phyloP scores from a whole-genome alignment of 2,329 filamentous ascomycete genomes.

The Curvularia spicifera region DNA sequence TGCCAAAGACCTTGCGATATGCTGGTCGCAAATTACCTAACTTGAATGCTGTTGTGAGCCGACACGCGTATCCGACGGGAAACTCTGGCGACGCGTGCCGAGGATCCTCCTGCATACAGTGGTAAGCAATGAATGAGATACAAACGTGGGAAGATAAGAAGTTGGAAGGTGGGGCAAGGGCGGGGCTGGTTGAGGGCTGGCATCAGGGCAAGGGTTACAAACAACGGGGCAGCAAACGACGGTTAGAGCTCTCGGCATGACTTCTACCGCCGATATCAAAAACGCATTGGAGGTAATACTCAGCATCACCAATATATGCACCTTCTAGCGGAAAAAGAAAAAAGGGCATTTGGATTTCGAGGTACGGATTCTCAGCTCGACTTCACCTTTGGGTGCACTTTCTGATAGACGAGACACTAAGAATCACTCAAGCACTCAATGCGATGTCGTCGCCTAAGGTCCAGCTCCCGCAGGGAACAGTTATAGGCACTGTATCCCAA shows the following conservation, averaged over 20 bases:
- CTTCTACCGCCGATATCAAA: background rate
- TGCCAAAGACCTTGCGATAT: no score
- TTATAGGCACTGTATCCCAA: conserved; percentile 14
- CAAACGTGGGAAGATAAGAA: background rate
- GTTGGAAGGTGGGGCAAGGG: background rate
- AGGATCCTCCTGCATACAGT: no score
- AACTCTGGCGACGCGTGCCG: background rate
- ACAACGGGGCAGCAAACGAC: no score
- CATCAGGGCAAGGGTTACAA: background rate
- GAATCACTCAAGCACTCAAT: background rate
- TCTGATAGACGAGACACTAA: background rate
- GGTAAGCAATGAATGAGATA: background rate
- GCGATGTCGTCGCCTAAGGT: conserved; percentile 11
- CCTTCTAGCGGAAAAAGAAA: background rate
- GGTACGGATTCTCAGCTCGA: background rate
- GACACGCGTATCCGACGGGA: background rate
- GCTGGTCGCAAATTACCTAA: background rate
- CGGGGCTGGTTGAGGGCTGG: background rate
- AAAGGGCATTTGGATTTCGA: background rate
- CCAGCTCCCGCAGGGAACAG: conserved; percentile 19
- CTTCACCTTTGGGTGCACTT: background rate
- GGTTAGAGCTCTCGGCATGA: background rate
- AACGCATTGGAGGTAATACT: background rate
- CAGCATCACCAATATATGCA: no score
- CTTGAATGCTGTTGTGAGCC: background rate